Evolutionary conservation across 1,284 basidiomycete species (phyloP).

Genomic region (Melampsora abietis-canadensis): DNA sequence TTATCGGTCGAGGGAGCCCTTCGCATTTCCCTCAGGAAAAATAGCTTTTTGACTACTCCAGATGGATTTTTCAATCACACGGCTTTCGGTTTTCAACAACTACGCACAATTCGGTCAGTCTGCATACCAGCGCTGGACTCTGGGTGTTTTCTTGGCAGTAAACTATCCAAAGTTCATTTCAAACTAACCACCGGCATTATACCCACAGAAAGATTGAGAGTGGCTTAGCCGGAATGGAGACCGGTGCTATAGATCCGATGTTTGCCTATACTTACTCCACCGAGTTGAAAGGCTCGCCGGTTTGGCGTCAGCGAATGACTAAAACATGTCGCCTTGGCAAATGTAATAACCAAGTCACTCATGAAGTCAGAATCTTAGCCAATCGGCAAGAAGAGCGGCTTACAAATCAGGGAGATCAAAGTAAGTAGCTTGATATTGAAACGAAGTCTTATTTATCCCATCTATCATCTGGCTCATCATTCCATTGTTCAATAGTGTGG

Average conservation of each 20-base stretch:
- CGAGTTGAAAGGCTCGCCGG: too few relatives aligned
- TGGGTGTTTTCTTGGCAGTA: neutral
- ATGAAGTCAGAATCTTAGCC: neutral
- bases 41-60: neutral
- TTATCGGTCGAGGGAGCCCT: neutral
- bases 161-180: neutral
- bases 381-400: slow-evolving; percentile 30
- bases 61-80: neutral
- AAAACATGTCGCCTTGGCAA: neutral
- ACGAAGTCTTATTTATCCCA: neutral
- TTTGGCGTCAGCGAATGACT: too few relatives aligned
- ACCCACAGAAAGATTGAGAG: neutral
- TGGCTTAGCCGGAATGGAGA: neutral
- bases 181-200: neutral
- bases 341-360: neutral
- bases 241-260: neutral
- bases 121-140: neutral
- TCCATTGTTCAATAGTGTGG: slow-evolving; percentile 24
- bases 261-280: too few relatives aligned
- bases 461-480: neutral
- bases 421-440: slow-evolving; percentile 2
- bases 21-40: neutral
- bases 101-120: neutral
- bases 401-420: slow-evolving; percentile 33
- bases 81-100: neutral